These are phyloP conservation scores for Volutella citrinella DNA, from an alignment of 2,329 filamentous ascomycete species.

Conservation along the genomic window DNA sequence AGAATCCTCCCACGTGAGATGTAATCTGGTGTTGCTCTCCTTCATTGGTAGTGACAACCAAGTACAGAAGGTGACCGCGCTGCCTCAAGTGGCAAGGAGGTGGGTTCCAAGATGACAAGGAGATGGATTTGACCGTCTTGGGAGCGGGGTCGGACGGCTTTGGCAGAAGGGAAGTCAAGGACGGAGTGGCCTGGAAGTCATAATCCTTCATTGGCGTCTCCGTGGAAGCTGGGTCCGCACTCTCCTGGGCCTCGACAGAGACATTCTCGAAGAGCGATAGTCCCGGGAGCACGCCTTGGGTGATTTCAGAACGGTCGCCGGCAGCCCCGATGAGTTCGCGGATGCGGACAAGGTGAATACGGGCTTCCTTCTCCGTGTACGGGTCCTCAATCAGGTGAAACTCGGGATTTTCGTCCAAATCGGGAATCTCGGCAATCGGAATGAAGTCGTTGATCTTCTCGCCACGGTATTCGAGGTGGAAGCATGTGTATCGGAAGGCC, in stretches of 20 bases:
- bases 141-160: constrained; percentile 64
- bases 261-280: constrained; percentile 84
- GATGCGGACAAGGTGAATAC: constrained; percentile 88
- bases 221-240: constrained; percentile 19
- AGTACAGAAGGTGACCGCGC: constrained; percentile 88
- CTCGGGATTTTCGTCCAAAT: constrained; percentile 72
- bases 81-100: constrained; percentile 88
- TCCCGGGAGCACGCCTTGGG: constrained; percentile 83
- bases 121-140: constrained; percentile 87
- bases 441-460: constrained; percentile 93
- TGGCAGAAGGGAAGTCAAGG: constrained; percentile 70
- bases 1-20: constrained; percentile 91
- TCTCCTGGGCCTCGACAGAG: constrained; percentile 45
- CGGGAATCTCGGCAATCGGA: constrained; percentile 84
- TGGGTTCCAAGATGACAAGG: constrained; percentile 93
- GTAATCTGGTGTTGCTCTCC: constrained; percentile 95
- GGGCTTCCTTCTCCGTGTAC: constrained; percentile 97
- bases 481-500: constrained; percentile 97
- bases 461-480: constrained; percentile 90
- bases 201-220: constrained; percentile 61
- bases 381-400: constrained; percentile 86
- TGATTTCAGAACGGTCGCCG: constrained; percentile 80
- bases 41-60: constrained; percentile 86
- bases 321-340: constrained; percentile 91
- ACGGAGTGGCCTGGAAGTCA: constrained; percentile 68